Evolutionary conservation across 306 rosid genomes (phyloP), one percentile per base, ranked within the genome.

Genomic region (Astragalus membranaceus): DNA sequence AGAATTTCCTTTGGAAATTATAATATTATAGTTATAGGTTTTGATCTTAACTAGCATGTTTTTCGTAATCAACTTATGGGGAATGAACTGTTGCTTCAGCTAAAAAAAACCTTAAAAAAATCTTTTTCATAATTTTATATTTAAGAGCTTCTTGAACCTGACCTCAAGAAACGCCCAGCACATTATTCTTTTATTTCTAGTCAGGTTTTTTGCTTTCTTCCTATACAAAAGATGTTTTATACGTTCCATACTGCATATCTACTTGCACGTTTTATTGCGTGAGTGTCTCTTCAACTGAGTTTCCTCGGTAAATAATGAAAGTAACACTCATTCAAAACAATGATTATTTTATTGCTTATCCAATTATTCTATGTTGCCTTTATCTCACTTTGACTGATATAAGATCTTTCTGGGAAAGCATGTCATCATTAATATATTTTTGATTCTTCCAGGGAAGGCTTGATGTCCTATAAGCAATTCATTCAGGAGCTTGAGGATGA

Each of bases 401-500:
- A 56, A 20, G 37, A 51, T 58, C 44, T 44, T 49, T 64, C 41
- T 56, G 33, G 56, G 9, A 39, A 29, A 41, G 12, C 56, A 11
- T 67, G 58, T 78, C 55, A 50, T 75, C 29, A 17, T 69, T 67
- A 76, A 33, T 42, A 78, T 47, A 62, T 30, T 76, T 44, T 30
- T 43, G 42, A 36, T 77, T 71, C 52, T 86, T 82, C 39, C 86
- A 95, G 99, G 74, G 99, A 91, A 82, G 99, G 99, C 23, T 81
- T 95, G 81, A 91, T 95, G 99, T 87, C 97, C 10, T 95, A 95
- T 74, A 95, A 95, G 73, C 97, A 91, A 75, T 95, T 95, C 88
- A 95, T 95, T 76, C 99, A 91, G 85, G 99, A 95, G 82, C 96
- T 95, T 72, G 99, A 95, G 85, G 99, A 95, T 83, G 99, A 95